Base-by-base conservation (phyloP, 2,329 filamentous ascomycete species). In the Penicillium sp. region DNA sequence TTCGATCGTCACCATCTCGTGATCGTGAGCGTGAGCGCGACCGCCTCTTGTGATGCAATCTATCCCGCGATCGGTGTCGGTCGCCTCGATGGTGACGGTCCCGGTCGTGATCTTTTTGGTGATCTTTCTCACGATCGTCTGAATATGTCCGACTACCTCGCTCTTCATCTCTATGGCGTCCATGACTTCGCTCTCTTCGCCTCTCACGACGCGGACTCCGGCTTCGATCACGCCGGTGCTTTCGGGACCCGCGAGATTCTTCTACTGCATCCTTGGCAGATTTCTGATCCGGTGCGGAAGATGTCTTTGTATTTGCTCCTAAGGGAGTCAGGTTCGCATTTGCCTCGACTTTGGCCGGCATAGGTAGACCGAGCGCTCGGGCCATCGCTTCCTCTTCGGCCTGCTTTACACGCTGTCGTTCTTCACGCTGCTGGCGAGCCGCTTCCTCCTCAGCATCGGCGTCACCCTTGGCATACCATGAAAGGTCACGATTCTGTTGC, bases 321-420 rank as follows among this genome's bases (percentile, higher is more conserved):
- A 95, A 68, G 0, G 86, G 77, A 18, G 71, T 73, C 42, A 77
- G 52, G 52, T 83, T 82, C 41, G 79, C 80, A 65, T 93, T 94
- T 3, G 79, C 77, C 4, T 77, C 80, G 1, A 78, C 79, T 47
- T 70, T 76, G 5, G 76, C 72, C 1, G 84, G 80, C 1, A 86
- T 77, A 0, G 88, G 89, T 28, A 96, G 72, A 0, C 93, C 93
- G 46, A 98, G 73, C 0, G 90, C 90, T 39, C 76, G 78, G 3
- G 89, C 84, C 65, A 97, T 84, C 1, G 90, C 93, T 66, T 96
- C 91, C 65, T 95, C 88, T 63, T 98, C 93, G 0, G 86, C 88
- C 67, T 95, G 87, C 63, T 95, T 96, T 65, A 96, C 79, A 57
- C 79, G 83, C 58, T 82, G 81, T 59, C 93, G 78, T 68, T 96